phyloP scores from a whole-genome alignment of 2,329 filamentous ascomycete genomes.

The Fusarium denticulatum region DNA sequence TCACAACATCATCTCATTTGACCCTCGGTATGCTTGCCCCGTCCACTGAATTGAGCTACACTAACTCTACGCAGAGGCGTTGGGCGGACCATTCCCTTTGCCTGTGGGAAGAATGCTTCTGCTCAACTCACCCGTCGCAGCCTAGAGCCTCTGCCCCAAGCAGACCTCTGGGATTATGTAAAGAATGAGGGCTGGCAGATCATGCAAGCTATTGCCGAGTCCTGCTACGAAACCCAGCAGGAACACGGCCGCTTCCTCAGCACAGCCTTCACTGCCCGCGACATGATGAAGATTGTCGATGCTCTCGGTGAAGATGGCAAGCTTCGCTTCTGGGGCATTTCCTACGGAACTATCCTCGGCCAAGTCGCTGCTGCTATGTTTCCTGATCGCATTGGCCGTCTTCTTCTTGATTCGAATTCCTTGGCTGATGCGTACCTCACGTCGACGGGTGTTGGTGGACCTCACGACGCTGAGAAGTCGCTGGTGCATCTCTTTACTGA shows the following conservation, averaged over 20 bases:
- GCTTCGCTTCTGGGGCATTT: slow-evolving; percentile 49
- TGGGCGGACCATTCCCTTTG: slow-evolving; percentile 33
- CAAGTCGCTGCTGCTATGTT: slow-evolving; percentile 37
- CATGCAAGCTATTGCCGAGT: slow-evolving; percentile 1
- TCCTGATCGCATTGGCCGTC: slow-evolving; percentile 34
- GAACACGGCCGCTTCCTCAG: slow-evolving; percentile 44
- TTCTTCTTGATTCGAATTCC: slow-evolving; percentile 36
- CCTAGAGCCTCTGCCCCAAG: background rate
- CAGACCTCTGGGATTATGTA: slow-evolving; percentile 14
- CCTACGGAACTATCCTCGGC: slow-evolving; percentile 38
- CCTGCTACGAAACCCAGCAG: slow-evolving; percentile 42
- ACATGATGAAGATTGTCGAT: slow-evolving; percentile 53
- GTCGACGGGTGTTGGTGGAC: slow-evolving; percentile 8
- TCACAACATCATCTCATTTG: slow-evolving; percentile 31
- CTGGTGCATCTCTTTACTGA: slow-evolving; percentile 20
- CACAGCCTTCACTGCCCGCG: slow-evolving; percentile 50
- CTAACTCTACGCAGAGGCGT: slow-evolving; percentile 11
- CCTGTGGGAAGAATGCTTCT: background rate
- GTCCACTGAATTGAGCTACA: accelerated
- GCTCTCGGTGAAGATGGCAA: slow-evolving; percentile 49
- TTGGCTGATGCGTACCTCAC: slow-evolving; percentile 26
- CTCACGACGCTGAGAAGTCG: slow-evolving; percentile 22
- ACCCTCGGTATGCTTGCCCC: slow-evolving; percentile 27
- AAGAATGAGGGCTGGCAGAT: slow-evolving; percentile 6
- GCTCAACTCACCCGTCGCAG: slow-evolving; percentile 6